Conservation (phyloP, 139 green algal species). For the Chlamydomonas sphaeroides region DNA sequence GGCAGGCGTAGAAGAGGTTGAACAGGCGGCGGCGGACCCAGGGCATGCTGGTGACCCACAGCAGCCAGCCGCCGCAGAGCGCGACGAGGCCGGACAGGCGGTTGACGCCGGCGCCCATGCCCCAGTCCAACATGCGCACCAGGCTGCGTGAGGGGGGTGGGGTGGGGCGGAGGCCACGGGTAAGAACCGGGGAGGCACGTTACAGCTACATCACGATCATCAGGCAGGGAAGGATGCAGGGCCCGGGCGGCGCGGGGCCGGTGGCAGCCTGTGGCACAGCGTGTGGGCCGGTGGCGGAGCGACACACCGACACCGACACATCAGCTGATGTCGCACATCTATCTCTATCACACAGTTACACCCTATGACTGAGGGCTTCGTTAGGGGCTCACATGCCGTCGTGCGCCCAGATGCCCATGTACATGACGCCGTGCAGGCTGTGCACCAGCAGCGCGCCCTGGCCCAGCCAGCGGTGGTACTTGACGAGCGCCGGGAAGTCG, state of each 20-base stretch:
- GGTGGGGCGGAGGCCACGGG: too few species aligned
- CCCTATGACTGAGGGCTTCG: too few species aligned
- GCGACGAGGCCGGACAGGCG: constrained; percentile 1
- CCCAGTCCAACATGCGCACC: background rate
- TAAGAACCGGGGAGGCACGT: too few species aligned
- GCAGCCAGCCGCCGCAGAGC: constrained; percentile 18
- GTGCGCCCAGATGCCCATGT: constrained; percentile 15
- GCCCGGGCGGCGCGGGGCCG: too few species aligned
- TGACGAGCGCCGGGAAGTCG: constrained; percentile 18
- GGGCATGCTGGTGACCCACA: constrained; percentile 9
- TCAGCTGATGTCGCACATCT: too few species aligned
- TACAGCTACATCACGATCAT: background rate
- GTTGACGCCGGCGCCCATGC: constrained; percentile 19
- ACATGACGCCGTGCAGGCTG: constrained; percentile 17
- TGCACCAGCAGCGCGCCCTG: constrained; percentile 8
- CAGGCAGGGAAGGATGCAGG: too few species aligned
- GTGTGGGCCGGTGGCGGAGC: background rate
- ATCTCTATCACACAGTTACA: too few species aligned
- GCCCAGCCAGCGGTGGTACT: constrained; percentile 29
- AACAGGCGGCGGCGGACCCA: constrained; percentile 11
- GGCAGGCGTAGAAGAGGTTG: constrained; percentile 7
- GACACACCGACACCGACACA: too few species aligned
- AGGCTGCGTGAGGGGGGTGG: background rate
- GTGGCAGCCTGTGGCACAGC: too few species aligned
- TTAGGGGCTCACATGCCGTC: constrained; percentile 25